Evolutionary conservation across 2,329 filamentous ascomycete species (phyloP), one percentile per base, ranked within the genome.

Genomic region (Sporothrix curviconia): DNA sequence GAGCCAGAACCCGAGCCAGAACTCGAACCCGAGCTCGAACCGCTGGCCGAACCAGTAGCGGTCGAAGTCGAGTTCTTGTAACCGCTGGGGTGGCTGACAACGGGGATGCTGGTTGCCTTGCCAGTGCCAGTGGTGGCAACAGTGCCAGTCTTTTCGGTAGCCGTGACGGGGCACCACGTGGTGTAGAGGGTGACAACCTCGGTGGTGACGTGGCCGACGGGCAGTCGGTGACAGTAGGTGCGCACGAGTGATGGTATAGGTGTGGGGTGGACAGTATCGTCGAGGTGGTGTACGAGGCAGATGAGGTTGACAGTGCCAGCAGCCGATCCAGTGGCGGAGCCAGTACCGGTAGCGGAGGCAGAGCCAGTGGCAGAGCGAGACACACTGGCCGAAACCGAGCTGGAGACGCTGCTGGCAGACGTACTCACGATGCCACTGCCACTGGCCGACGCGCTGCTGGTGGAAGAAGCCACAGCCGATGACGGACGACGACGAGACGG

Each of bases 111-210:
- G n/a, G n/a, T n/a, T n/a, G n/a, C n/a, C n/a, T n/a, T n/a, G n/a
- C n/a, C n/a, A n/a, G 28, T 3, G 30, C 7, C 28, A 7, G 39
- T 44, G 42, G 19, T 24, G 19, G 39, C 24, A 30, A 9, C 46
- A 28, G 32, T 36, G 53, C 15, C 34, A 24, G n/a, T 36, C 14
- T 40, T 32, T 36, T 49, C 25, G 12, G 3, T 44, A 5, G 32
- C 24, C 15, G 44, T 50, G 14, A n/a, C 50, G 1, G 56, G 50
- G 50, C 50, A 75, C 59, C 74, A 67, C 12, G 74, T 76, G 46
- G 74, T 76, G 53, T 56, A 58, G 4, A 65, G 40, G 37, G 68
- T 63, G 43, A 70, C 59, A 46, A 66, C 64, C 64, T 66, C 62
- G 12, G 63, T 64, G 42, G 64, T 66, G 28, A 65, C 62, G 22